Percentiles rank a stretch among this genome's conserved stretches.
phyloP scores from a whole-genome alignment of 768 basidiomycete genomes.

The Mycena metata region DNA sequence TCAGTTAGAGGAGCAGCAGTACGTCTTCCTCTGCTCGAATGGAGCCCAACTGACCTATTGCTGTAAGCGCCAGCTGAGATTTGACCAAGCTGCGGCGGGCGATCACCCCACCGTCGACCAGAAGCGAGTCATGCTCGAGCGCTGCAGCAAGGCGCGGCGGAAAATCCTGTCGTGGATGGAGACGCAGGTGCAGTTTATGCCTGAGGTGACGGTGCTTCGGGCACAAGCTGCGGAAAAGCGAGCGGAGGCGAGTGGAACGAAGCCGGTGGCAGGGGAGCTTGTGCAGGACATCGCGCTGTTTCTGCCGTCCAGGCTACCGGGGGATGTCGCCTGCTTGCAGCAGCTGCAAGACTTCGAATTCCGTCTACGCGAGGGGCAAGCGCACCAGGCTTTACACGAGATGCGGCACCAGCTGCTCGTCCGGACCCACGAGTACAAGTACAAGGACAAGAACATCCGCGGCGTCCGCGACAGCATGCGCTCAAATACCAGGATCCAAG shows the following conservation, averaged over 20 bases:
- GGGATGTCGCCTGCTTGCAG: not conserved
- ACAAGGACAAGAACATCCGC: not conserved
- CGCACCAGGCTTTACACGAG: slow-evolving; percentile 9
- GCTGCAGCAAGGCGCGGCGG: slow-evolving; percentile 4
- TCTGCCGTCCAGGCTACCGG: not conserved
- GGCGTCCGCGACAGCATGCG: not conserved
- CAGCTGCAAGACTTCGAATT: slow-evolving; percentile 12
- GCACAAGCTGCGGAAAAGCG: not conserved
- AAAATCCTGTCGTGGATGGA: slow-evolving; percentile 20
- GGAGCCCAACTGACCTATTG: no score
- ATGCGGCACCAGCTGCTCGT: slow-evolving; percentile 14
- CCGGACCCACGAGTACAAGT: slow-evolving; percentile 11
- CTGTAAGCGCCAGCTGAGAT: slow-evolving; percentile 5
- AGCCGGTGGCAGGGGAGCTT: not conserved
- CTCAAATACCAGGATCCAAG: not conserved
- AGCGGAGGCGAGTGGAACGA: not conserved
- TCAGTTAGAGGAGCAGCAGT: slow-evolving; percentile 4
- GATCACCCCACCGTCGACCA: not conserved
- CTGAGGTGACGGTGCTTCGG: slow-evolving; percentile 3
- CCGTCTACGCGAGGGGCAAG: slow-evolving; percentile 7
- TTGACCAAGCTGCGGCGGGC: not conserved
- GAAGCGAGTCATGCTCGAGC: slow-evolving; percentile 21
- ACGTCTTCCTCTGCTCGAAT: no score
- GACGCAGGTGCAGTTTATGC: slow-evolving; percentile 6
- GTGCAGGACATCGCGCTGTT: slow-evolving; percentile 18